Percentiles rank a stretch among this genome's conserved stretches.
Conservation (phyloP, 2,329 filamentous ascomycete genomes). For the Tolypocladium tundrense region DNA sequence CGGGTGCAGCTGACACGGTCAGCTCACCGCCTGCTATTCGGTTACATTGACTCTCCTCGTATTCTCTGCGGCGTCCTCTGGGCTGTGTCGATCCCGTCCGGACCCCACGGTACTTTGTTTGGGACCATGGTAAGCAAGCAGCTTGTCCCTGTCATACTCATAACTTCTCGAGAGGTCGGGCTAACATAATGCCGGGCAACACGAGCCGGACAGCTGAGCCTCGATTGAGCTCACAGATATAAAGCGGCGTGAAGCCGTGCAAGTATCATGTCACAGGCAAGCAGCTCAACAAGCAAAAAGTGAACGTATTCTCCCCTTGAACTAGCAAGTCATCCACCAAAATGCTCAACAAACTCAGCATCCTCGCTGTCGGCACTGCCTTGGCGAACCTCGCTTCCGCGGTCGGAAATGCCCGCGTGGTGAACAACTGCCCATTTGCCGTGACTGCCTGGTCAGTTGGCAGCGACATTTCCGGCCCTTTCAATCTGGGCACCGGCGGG, state of each 20-base stretch:
- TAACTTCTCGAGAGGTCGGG: neutral
- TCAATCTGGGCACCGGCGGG: constrained; percentile 16
- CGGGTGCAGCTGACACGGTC: neutral
- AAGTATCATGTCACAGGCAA: too few relatives aligned
- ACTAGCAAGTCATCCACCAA: neutral
- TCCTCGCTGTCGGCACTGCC: constrained; percentile 3
- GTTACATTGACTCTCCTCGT: neutral
- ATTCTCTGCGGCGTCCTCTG: neutral
- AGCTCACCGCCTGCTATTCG: neutral
- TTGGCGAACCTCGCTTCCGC: constrained; percentile 5
- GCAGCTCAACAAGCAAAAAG: neutral
- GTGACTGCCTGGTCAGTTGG: constrained; percentile 31
- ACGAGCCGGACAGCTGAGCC: neutral
- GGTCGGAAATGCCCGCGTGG: constrained; percentile 22
- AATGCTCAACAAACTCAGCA: constrained; percentile 8
- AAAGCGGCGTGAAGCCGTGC: neutral
- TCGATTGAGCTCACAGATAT: neutral
- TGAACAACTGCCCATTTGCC: constrained; percentile 23
- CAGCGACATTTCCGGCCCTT: constrained; percentile 13
- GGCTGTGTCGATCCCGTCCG: neutral
- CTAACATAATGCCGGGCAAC: neutral
- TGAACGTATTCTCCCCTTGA: neutral
- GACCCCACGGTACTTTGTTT: neutral
- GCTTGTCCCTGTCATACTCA: neutral
- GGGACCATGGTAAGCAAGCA: neutral